Percentiles rank a stretch among this genome's conserved stretches.
Conservation (phyloP, 1,284 basidiomycete genomes). For the Sporisorium scitamineum region DNA sequence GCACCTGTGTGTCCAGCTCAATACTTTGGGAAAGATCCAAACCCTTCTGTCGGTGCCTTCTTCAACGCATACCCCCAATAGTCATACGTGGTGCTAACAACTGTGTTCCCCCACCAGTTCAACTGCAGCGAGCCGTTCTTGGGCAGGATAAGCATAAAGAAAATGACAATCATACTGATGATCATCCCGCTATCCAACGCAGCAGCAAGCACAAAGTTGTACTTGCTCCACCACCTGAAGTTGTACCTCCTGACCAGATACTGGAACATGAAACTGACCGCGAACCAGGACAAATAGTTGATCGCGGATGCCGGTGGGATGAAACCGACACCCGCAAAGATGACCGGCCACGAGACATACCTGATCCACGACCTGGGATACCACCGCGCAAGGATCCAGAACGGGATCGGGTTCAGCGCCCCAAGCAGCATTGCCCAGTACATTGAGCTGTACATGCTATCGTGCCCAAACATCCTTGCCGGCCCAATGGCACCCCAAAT, state of each 20-base stretch:
- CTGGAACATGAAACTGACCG: constrained; percentile 90
- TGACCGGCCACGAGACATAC: constrained; percentile 84
- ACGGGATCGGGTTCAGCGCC: constrained; percentile 55
- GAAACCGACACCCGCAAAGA: constrained; percentile 81
- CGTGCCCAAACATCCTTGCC: no score
- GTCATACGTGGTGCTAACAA: constrained; percentile 71
- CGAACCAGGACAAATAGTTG: constrained; percentile 93
- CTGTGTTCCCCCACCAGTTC: constrained; percentile 89
- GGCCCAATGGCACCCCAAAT: no score
- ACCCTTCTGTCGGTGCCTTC: constrained; percentile 32
- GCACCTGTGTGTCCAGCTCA: no score
- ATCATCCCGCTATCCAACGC: constrained; percentile 74
- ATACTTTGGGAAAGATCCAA: constrained; percentile 26
- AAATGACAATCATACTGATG: constrained; percentile 78
- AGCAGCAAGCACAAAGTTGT: constrained; percentile 71
- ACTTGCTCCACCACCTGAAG: constrained; percentile 94
- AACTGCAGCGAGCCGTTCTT: constrained; percentile 75
- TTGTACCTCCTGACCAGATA: constrained; percentile 82
- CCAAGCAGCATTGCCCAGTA: constrained; percentile 62
- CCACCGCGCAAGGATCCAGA: constrained; percentile 75
- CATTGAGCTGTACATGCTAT: no score
- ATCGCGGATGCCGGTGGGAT: constrained; percentile 92
- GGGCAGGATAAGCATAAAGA: constrained; percentile 85
- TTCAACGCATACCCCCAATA: constrained; percentile 38
- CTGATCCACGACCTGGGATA: constrained; percentile 80